phyloP scores from a whole-genome alignment of 768 basidiomycete genomes.

The Pholiota microspora region DNA sequence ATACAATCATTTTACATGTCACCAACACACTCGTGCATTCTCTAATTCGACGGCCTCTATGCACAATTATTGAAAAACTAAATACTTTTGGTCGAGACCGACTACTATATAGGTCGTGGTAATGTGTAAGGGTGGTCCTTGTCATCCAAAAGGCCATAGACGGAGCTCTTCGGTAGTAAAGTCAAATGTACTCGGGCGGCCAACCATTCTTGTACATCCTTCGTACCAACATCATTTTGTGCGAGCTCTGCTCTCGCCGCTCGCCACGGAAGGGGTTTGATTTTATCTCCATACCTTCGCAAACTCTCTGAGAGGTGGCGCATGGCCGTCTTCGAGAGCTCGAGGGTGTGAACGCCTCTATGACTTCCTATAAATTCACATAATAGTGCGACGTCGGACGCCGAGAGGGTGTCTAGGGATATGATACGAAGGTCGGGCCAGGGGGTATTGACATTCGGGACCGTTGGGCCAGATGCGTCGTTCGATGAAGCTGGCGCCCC shows the following conservation, averaged over 20 bases:
- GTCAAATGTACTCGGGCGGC: neutral
- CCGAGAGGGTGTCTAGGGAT: conserved; percentile 10
- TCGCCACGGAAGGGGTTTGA: neutral
- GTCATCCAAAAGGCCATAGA: neutral
- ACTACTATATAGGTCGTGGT: too few relatives aligned
- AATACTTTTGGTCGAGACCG: too few relatives aligned
- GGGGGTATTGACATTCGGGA: neutral
- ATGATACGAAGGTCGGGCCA: conserved; percentile 10
- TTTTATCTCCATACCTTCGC: neutral
- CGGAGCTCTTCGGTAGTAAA: neutral
- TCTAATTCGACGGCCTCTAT: too few relatives aligned
- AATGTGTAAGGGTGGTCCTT: too few relatives aligned
- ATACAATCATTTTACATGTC: too few relatives aligned
- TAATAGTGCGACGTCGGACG: conserved; percentile 12
- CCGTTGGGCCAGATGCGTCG: neutral
- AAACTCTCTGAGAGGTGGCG: conserved; percentile 16
- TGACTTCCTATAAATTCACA: conserved; percentile 13
- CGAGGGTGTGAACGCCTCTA: conserved; percentile 9
- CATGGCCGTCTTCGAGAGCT: conserved; percentile 13
- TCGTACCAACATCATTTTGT: conserved; percentile 1
- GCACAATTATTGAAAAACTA: neutral
- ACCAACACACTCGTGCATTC: too few relatives aligned
- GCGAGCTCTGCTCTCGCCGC: neutral
- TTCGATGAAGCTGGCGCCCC: neutral
- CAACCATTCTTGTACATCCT: conserved; percentile 10